phyloP scores from a whole-genome alignment of 805 yeast species.

The Metschnikowia amazonensis region DNA sequence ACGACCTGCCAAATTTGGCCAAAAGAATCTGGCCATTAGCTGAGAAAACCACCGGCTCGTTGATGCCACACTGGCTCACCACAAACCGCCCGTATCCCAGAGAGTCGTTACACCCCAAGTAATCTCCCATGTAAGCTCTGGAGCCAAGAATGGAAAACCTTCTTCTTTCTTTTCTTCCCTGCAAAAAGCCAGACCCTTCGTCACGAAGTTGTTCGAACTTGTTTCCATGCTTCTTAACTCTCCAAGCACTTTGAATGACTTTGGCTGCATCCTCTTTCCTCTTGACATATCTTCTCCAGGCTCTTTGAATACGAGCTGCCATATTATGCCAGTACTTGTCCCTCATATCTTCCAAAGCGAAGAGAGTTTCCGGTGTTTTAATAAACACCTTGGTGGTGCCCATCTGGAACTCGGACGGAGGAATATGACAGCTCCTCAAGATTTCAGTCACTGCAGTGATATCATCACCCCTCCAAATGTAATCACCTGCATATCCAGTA shows the following conservation, averaged over 20 bases:
- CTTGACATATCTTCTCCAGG: slow-evolving; percentile 83
- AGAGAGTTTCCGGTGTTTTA: slow-evolving; percentile 93
- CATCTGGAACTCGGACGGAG: slow-evolving; percentile 77
- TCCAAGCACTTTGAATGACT: slow-evolving; percentile 76
- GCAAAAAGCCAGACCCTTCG: slow-evolving; percentile 67
- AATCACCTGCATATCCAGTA: slow-evolving; percentile 87
- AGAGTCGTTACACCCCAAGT: slow-evolving; percentile 74
- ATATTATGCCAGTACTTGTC: slow-evolving; percentile 97
- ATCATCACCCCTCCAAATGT: slow-evolving; percentile 56
- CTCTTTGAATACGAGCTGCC: slow-evolving; percentile 97
- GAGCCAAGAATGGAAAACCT: slow-evolving; percentile 82
- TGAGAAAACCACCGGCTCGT: slow-evolving; percentile 72
- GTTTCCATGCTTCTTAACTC: slow-evolving; percentile 75
- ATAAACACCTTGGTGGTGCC: slow-evolving; percentile 92
- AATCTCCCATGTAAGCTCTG: slow-evolving; percentile 92
- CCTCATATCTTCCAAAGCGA: slow-evolving; percentile 92
- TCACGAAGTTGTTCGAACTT: slow-evolving; percentile 82
- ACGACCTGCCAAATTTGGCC: slow-evolving; percentile 90
- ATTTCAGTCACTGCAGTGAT: slow-evolving; percentile 50
- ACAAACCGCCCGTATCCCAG: slow-evolving; percentile 72
- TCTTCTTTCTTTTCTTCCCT: slow-evolving; percentile 82
- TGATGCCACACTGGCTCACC: slow-evolving; percentile 62
- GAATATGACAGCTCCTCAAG: slow-evolving; percentile 58
- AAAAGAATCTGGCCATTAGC: slow-evolving; percentile 74
- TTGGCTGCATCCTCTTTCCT: slow-evolving; percentile 85